These are phyloP conservation scores for Metschnikowia anglica DNA, from an alignment of 805 yeast species.

Conservation along the genomic window DNA sequence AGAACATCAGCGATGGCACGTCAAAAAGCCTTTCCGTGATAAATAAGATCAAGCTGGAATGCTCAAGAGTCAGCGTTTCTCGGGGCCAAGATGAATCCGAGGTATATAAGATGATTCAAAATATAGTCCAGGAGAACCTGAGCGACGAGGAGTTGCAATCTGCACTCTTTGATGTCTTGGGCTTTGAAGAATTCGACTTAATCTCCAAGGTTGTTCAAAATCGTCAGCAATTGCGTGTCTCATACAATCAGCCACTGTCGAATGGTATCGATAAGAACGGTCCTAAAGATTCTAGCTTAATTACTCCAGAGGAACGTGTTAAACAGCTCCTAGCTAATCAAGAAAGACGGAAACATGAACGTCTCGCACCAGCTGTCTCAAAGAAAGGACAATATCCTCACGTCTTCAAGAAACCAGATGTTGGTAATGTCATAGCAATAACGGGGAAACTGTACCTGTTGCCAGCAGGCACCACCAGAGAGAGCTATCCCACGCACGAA, in stretches of 20 bases:
- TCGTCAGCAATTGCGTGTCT: constrained; percentile 22
- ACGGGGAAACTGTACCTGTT: constrained; percentile 78
- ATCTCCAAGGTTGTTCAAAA: constrained; percentile 61
- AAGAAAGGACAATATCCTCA: constrained; percentile 69
- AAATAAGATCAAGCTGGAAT: constrained; percentile 29
- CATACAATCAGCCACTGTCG: constrained; percentile 19
- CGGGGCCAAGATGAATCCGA: constrained; percentile 36
- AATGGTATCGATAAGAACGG: constrained; percentile 4
- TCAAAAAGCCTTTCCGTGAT: constrained; percentile 6
- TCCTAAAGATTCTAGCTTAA: constrained; percentile 24
- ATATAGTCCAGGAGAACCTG: constrained; percentile 34
- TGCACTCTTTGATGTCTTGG: constrained; percentile 72
- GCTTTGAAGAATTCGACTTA: constrained; percentile 81
- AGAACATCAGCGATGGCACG: constrained; percentile 2
- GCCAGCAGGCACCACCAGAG: constrained; percentile 78
- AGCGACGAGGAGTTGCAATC: constrained; percentile 67
- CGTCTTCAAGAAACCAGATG: constrained; percentile 69
- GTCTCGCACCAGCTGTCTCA: constrained; percentile 44
- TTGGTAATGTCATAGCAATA: constrained; percentile 59
- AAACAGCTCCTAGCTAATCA: constrained; percentile 53
- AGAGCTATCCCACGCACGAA: constrained; percentile 62
- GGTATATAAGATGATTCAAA: constrained; percentile 29
- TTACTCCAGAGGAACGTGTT: constrained; percentile 57
- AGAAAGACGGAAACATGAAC: constrained; percentile 47
- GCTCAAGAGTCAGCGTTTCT: constrained; percentile 32